Evolutionary conservation across 495 filamentous ascomycete genomes (phyloP).

Genomic region (Hypoxylon fuscum): DNA sequence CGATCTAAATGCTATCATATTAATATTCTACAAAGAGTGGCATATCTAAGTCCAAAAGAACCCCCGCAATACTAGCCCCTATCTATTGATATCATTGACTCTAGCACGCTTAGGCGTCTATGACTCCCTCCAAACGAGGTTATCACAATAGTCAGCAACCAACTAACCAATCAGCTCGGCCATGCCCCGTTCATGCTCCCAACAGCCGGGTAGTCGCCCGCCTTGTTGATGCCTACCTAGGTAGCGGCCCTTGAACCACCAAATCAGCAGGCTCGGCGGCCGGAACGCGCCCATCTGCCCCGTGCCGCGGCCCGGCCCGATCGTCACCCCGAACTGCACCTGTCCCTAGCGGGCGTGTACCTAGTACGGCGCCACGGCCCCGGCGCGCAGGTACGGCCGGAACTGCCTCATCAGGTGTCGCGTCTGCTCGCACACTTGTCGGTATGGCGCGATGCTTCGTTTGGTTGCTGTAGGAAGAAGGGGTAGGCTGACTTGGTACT

Average conservation of each 20-base stretch:
- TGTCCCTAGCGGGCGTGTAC: conserved; percentile 16
- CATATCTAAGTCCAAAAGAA: too few species aligned
- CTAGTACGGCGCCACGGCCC: conserved; percentile 29
- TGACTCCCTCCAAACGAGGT: too few species aligned
- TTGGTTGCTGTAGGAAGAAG: too few species aligned
- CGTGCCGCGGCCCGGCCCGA: conserved; percentile 58
- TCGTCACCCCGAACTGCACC: conserved; percentile 47
- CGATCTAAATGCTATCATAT: too few species aligned
- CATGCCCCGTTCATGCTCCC: conserved; percentile 24
- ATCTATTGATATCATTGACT: too few species aligned
- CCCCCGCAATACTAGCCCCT: too few species aligned
- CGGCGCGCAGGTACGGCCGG: conserved; percentile 30
- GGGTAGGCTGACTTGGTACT: too few species aligned
- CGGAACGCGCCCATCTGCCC: conserved; percentile 59
- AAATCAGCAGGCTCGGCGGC: conserved; percentile 55
- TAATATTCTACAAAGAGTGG: too few species aligned
- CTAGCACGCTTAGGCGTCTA: too few species aligned
- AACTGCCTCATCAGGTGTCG: conserved; percentile 44
- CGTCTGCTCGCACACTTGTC: too few species aligned
- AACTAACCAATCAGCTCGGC: conserved; percentile 9
- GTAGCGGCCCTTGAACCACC: conserved; percentile 54
- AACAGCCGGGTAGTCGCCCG: conserved; percentile 27
- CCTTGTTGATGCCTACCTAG: conserved; percentile 45
- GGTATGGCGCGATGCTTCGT: too few species aligned
- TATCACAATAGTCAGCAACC: too few species aligned